Percentiles rank a stretch among this genome's conserved stretches.
These are phyloP conservation scores for Colletotrichum siamense DNA, from an alignment of 2,329 filamentous ascomycete species.

Conservation along the genomic window DNA sequence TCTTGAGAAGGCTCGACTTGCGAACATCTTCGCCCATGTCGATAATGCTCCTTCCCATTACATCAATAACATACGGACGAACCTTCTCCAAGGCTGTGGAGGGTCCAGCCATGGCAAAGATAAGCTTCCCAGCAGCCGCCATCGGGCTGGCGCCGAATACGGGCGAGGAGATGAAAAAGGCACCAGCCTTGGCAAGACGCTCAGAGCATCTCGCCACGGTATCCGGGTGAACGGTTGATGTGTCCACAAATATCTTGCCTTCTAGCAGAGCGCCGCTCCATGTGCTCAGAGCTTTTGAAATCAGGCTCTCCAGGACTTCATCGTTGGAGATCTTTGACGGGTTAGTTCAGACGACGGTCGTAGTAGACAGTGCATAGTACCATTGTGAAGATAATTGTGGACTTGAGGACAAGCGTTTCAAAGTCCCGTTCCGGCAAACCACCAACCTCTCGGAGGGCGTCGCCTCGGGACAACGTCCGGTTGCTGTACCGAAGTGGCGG, in stretches of 20 bases:
- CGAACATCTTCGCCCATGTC: constrained; percentile 45
- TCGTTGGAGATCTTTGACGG: constrained; percentile 5
- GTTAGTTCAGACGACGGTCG: neutral
- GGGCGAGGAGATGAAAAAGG: constrained; percentile 39
- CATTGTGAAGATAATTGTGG: constrained; percentile 46
- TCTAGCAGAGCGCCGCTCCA: constrained; percentile 3
- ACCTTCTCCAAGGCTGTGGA: constrained; percentile 34
- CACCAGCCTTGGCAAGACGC: constrained; percentile 3
- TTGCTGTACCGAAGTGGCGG: constrained; percentile 40
- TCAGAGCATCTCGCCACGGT: constrained; percentile 29
- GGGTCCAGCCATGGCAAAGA: constrained; percentile 45
- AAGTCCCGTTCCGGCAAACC: constrained; percentile 38
- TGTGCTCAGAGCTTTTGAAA: neutral
- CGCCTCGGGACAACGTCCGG: constrained; percentile 42
- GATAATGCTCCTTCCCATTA: constrained; percentile 44
- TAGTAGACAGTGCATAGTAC: constrained; percentile 22
- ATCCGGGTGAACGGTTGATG: constrained; percentile 31
- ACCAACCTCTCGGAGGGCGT: constrained; percentile 36
- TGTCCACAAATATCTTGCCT: constrained; percentile 27
- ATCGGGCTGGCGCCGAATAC: constrained; percentile 48
- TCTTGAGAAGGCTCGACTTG: constrained; percentile 45
- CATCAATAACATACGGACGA: constrained; percentile 42
- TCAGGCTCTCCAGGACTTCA: neutral
- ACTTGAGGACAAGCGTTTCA: constrained; percentile 37
- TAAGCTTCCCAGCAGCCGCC: constrained; percentile 45